Base-by-base conservation (phyloP, 768 basidiomycete species). In the Pleurotus tuber-regium region DNA sequence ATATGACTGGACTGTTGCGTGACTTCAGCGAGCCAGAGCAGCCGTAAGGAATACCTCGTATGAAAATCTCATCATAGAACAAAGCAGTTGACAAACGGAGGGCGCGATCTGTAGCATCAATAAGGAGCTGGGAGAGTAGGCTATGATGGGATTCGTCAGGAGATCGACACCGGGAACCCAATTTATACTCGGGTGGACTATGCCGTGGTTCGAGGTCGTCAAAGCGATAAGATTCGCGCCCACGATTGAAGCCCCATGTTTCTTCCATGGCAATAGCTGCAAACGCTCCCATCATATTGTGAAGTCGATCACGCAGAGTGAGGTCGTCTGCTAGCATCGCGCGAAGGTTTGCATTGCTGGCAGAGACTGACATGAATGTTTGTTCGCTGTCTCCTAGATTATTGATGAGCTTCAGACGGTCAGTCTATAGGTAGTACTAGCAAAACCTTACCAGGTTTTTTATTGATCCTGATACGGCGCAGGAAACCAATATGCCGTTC, bases 401-500 rank as follows among this genome's bases (percentile, higher is more conserved):
- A 38, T 19, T 38, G n/a, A 19, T 38, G n/a, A 38, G 35, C 21
- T n/a, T 16, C 14, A 30, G 6, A 47, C 12, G 4, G 47, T 26
- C 56, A 21, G 25, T 19, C 48, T 33, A 43, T 50, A 18, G 18
- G n/a, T 26, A 43, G 24, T 51, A 7, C 12, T 28, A 11, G 14
- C 6, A 19, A 14, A 53, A 0, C 26, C 51, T 43, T 24, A 59
- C 66, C 61, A 26, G 50, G 10, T 24, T 54, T 59, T 2, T 48
- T 35, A 46, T 70, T 66, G 5, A 59, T 63, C 19, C 62, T 59
- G 8, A 57, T 23, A 2, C 51, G 35, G 30, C 65, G 64, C 8
- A 68, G 40, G 3, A 58, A 42, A 5, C 54, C 46, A 39, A 66
- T 70, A 31, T 62, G 63, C 16, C 63, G 54, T 43, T 72, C 63